Evolutionary conservation across 768 basidiomycete species (phyloP).

Genomic region (Mrakia gelida): DNA sequence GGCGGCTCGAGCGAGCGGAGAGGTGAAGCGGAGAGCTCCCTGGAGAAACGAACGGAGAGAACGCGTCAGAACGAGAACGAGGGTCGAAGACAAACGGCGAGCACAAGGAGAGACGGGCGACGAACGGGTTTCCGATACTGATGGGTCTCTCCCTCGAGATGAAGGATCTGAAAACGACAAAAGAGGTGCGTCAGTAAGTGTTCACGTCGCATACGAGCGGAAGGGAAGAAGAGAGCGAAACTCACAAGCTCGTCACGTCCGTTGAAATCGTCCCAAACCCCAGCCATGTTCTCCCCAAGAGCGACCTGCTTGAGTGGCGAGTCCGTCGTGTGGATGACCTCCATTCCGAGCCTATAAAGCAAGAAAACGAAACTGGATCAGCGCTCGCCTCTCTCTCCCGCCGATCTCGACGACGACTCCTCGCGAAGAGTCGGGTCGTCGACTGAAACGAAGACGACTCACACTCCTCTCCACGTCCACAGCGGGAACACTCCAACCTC

Average conservation of each 20-base stretch:
- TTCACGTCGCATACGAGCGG: background rate
- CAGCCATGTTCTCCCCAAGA: constrained; percentile 46
- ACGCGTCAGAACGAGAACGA: background rate
- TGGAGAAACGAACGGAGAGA: background rate
- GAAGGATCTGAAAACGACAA: constrained; percentile 38
- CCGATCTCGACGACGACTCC: background rate
- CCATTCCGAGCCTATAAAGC: constrained; percentile 50
- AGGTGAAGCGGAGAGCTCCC: constrained; percentile 28
- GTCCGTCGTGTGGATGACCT: constrained; percentile 50
- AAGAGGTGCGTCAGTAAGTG: background rate
- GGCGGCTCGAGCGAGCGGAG: constrained; percentile 1
- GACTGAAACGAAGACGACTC: constrained; percentile 36
- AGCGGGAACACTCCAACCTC: constrained; percentile 49
- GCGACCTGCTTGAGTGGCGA: constrained; percentile 46
- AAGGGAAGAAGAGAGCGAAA: background rate
- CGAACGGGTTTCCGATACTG: constrained; percentile 20
- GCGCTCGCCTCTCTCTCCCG: background rate
- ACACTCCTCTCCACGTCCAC: constrained; percentile 49
- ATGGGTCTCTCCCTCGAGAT: constrained; percentile 44
- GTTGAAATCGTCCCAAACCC: constrained; percentile 48
- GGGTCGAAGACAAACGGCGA: background rate
- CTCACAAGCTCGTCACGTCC: constrained; percentile 41
- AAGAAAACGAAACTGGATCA: background rate
- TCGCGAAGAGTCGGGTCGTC: background rate
- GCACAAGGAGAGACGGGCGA: background rate